These are phyloP conservation scores for Bifiguratus adelaidae DNA, from an alignment of 192 early-diverging fungal genomes.

Conservation along the genomic window DNA sequence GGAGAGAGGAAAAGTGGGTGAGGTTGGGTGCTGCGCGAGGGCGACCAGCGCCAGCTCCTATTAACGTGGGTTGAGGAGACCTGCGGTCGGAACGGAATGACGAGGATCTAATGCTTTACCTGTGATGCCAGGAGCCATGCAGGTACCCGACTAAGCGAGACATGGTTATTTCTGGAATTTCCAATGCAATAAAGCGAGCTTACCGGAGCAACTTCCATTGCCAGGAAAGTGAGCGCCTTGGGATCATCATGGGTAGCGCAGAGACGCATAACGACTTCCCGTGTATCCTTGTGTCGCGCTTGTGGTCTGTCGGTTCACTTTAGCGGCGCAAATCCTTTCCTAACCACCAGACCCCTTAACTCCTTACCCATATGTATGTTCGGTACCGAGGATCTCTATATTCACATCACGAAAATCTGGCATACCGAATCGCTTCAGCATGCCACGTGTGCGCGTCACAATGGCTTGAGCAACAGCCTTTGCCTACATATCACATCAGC, in stretches of 20 bases:
- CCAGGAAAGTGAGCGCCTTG: conserved; percentile 28
- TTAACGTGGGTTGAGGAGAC: background rate
- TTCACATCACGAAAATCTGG: conserved; percentile 38
- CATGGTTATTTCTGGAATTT: background rate
- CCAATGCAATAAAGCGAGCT: background rate
- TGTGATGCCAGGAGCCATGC: conserved; percentile 45
- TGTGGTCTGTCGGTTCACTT: too few species aligned
- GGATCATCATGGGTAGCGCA: conserved; percentile 28
- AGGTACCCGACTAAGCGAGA: conserved; percentile 27
- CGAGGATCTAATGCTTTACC: conserved; percentile 3
- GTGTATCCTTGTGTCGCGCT: conserved; percentile 14
- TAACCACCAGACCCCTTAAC: background rate
- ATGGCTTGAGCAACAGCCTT: conserved; percentile 45
- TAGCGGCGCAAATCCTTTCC: too few species aligned
- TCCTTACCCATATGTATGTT: conserved; percentile 47
- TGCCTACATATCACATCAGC: conserved; percentile 14
- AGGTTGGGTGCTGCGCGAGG: conserved; percentile 45
- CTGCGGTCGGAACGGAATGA: background rate
- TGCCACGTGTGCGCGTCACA: conserved; percentile 23
- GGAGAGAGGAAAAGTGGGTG: conserved; percentile 46
- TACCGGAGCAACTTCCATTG: conserved; percentile 37
- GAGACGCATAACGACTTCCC: conserved; percentile 36
- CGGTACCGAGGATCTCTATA: conserved; percentile 46
- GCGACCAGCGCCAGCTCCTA: conserved; percentile 37
- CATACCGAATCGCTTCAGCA: conserved; percentile 30